These are phyloP conservation scores for Eucommia ulmoides DNA, from an alignment of 257 asterid species.

Conservation along the genomic window DNA sequence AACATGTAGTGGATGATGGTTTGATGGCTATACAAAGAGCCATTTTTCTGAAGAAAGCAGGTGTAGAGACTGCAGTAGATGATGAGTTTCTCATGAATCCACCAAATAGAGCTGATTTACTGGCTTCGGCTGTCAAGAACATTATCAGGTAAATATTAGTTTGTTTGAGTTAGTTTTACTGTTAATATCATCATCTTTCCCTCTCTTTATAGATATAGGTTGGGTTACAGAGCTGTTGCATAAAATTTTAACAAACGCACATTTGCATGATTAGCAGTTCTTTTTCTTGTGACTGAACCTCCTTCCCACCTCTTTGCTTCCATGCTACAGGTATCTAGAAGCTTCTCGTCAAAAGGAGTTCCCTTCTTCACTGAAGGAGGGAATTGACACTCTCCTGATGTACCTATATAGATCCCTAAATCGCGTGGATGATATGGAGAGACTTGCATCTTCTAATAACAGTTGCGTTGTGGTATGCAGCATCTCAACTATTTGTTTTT, in stretches of 20 bases:
- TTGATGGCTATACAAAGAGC: conserved; percentile 75
- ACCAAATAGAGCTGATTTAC: conserved; percentile 70
- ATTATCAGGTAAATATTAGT: conserved; percentile 73
- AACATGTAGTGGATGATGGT: conserved; percentile 85
- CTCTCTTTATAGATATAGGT: too few relatives aligned
- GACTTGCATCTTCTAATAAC: conserved; percentile 78
- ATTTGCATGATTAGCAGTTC: too few relatives aligned
- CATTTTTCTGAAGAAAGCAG: conserved; percentile 82
- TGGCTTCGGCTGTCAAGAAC: conserved; percentile 67
- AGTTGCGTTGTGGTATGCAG: conserved; percentile 83
- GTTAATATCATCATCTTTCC: too few relatives aligned
- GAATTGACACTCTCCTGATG: conserved; percentile 94
- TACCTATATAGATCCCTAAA: conserved; percentile 79
- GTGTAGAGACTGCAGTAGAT: conserved; percentile 65
- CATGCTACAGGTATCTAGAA: conserved; percentile 49
- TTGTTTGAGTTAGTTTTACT: too few relatives aligned
- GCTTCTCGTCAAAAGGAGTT: conserved; percentile 70
- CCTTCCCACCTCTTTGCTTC: neutral
- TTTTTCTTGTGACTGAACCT: neutral
- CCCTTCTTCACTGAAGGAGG: conserved; percentile 56
- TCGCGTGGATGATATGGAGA: conserved; percentile 74
- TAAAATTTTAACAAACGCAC: too few relatives aligned
- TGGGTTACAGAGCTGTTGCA: too few relatives aligned
- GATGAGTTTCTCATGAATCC: conserved; percentile 72
- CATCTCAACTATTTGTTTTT: conserved; percentile 7